phyloP scores from a whole-genome alignment of 1,284 basidiomycete species.

The Marasmius oreades region DNA sequence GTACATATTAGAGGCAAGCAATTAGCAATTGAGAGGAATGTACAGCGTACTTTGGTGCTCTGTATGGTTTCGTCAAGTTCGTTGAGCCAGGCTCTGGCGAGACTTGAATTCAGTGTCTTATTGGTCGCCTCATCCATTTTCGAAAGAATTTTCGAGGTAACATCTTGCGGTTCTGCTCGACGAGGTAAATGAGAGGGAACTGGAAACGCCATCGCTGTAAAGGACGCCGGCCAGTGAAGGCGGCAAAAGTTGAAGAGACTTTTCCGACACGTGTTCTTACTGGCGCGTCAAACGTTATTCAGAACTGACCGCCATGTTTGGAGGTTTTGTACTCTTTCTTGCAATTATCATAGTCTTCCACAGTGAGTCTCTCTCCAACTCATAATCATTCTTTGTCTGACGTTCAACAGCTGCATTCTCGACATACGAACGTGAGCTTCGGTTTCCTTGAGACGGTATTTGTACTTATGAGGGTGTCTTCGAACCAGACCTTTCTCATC shows the following conservation, averaged over 20 bases:
- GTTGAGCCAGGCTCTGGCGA: constrained; percentile 63
- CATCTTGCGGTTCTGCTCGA: constrained; percentile 48
- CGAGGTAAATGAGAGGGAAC: constrained; percentile 68
- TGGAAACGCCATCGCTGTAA: constrained; percentile 60
- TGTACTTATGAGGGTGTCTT: neutral
- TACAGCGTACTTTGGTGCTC: constrained; percentile 54
- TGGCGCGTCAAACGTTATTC: neutral
- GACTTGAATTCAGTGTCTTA: constrained; percentile 51
- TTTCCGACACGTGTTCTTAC: constrained; percentile 8
- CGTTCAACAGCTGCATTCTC: constrained; percentile 35
- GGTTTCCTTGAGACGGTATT: neutral
- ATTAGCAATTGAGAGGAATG: constrained; percentile 1
- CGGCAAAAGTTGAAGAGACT: neutral
- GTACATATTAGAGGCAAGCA: neutral
- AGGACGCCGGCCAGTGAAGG: constrained; percentile 2
- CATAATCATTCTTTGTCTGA: constrained; percentile 2
- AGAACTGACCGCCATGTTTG: constrained; percentile 34
- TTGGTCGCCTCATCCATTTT: constrained; percentile 61
- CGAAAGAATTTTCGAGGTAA: constrained; percentile 63
- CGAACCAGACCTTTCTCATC: constrained; percentile 59
- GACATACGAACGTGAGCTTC: constrained; percentile 60
- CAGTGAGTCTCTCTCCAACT: constrained; percentile 30
- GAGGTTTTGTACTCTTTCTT: constrained; percentile 38
- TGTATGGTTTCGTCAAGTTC: constrained; percentile 69
- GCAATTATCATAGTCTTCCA: constrained; percentile 48